A percentile compares a stretch with the other conserved stretches of the same genome.
These are phyloP conservation scores for Eutypa lata DNA, from an alignment of 2,329 filamentous ascomycete species.

Conservation along the genomic window DNA sequence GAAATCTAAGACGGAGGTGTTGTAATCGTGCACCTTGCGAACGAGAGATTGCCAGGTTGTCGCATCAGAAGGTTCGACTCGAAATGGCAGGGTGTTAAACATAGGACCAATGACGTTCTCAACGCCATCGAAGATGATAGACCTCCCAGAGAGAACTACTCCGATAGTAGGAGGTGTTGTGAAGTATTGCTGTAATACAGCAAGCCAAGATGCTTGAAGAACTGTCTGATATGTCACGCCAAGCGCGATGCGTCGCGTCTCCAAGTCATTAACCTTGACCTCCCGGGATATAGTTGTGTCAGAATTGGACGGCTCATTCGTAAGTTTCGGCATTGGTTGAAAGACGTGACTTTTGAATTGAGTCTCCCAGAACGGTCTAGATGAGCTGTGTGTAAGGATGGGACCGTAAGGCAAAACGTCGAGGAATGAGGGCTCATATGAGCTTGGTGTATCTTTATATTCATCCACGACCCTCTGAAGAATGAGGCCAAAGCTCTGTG, in stretches of 20 bases:
- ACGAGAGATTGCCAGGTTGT: constrained; percentile 61
- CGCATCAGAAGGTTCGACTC: constrained; percentile 39
- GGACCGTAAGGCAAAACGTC: constrained; percentile 69
- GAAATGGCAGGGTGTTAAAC: constrained; percentile 85
- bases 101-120: constrained; percentile 74
- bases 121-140: constrained; percentile 62
- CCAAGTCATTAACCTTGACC: constrained; percentile 42
- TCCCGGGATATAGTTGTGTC: constrained; percentile 22
- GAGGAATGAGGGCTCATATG: constrained; percentile 55
- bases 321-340: constrained; percentile 16
- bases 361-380: constrained; percentile 63
- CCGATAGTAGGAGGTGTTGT: constrained; percentile 57
- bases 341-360: constrained; percentile 42
- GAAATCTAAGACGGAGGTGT: constrained; percentile 63
- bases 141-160: constrained; percentile 74
- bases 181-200: constrained; percentile 54
- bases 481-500: constrained; percentile 69
- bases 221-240: constrained; percentile 77
- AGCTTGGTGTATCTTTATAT: constrained; percentile 38
- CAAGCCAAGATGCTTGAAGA: constrained; percentile 71
- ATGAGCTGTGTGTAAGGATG: constrained; percentile 42
- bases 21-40: constrained; percentile 66
- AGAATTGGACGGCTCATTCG: not conserved
- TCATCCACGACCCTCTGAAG: constrained; percentile 54
- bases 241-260: constrained; percentile 52